Evolutionary conservation across 192 early-diverging fungal genomes (phyloP), one percentile per base, ranked within the genome.

Genomic region (Entomortierella chlamydospora): DNA sequence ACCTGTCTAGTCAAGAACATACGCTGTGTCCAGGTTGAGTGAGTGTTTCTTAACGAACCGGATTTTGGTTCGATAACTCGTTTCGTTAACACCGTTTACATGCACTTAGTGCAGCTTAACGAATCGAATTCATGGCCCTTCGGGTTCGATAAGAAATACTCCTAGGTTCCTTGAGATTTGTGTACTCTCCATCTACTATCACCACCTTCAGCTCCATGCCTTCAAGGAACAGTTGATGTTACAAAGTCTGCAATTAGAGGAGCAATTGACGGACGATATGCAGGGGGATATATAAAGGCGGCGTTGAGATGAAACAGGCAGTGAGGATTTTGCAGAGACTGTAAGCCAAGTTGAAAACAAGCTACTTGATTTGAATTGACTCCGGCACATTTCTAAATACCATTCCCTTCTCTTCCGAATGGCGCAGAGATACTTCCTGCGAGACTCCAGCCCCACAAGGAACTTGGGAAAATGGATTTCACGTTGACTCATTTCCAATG

Each of bases 291-390:
- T 54, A 54, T 18, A 15, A 4, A 28, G 26, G 23, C 26, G 4
- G n/a, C 26, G 28, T 15, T 30, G 52, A 54, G 28, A 28, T 28
- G 26, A 54, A 54, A 54, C 23, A 29, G 26, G n/a, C 28, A 54
- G 26, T 54, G 52, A 54, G 26, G 26, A 15, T 54, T 23, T 54
- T 8, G 52, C n/a, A 28, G 26, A 8, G 52, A 29, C 52, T 54
- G 52, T 54, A 54, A 54, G 52, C 18, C n/a, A 28, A 54, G 52
- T 28, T 50, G 49, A 50, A 50, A 50, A 50, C 49, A 50, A 15
- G 22, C 15, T 4, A 50, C 49, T 50, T 50, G 49, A 50, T 50
- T 3, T 15, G 34, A n/a, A 10, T 28, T 54, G 28, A 54, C 52
- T 54, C 18, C 1, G 45, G 7, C 45, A 4, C 26, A 28, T 54